Conservation (phyloP, 2,329 filamentous ascomycete genomes). For the Ascochyta lentis region DNA sequence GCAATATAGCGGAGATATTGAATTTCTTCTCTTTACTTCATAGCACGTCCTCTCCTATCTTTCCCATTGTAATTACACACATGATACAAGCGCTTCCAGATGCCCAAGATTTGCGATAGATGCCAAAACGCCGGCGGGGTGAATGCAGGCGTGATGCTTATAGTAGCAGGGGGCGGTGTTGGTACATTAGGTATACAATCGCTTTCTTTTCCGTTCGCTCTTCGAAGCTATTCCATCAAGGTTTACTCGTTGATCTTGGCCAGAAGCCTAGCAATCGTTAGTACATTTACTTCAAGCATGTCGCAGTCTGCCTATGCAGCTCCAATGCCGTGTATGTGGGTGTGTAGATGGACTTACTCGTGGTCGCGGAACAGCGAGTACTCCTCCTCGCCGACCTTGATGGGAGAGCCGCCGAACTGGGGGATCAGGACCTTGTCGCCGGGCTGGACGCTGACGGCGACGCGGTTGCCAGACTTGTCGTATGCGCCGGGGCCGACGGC, state of each 20-base stretch:
- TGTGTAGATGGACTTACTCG: constrained; percentile 72
- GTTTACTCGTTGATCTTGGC: constrained; percentile 97
- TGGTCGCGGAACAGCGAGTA: constrained; percentile 95
- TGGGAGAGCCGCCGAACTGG: constrained; percentile 91
- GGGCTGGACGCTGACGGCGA: constrained; percentile 79
- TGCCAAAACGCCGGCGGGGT: constrained; percentile 37
- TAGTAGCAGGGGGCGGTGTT: constrained; percentile 27
- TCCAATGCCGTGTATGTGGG: no score
- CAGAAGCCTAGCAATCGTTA: constrained; percentile 70
- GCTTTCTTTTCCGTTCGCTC: neutral
- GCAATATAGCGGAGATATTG: constrained; percentile 28
- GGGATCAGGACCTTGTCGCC: constrained; percentile 97
- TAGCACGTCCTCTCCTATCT: constrained; percentile 5
- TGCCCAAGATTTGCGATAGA: constrained; percentile 18
- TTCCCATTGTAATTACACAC: constrained; percentile 19
- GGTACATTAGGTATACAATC: constrained; percentile 41
- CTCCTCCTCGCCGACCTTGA: constrained; percentile 98
- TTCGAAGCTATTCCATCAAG: neutral
- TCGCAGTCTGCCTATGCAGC: no score
- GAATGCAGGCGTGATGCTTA: constrained; percentile 38
- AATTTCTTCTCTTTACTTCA: constrained; percentile 18
- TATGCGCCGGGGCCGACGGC: constrained; percentile 90
- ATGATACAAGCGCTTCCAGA: constrained; percentile 20
- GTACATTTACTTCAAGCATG: neutral
- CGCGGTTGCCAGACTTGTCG: constrained; percentile 87